Base-by-base conservation (phyloP, 805 yeast species). In the Candida mattraensis region DNA sequence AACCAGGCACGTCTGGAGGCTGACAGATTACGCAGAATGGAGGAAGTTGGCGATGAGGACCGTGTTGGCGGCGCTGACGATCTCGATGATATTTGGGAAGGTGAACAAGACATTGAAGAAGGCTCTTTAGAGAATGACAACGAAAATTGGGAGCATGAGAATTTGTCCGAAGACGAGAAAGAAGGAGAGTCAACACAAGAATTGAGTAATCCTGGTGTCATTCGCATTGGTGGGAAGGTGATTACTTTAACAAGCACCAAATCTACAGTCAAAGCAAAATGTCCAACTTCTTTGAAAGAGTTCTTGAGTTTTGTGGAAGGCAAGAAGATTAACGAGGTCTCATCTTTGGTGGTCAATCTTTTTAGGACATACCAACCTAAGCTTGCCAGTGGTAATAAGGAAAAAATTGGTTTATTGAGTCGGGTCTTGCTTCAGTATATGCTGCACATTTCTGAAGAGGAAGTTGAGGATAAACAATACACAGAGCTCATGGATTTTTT, bases 371-470 rank as follows among this genome's bases (percentile, higher is more conserved):
- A 81, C 59, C 87, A 84, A 44, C 95, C 97, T 10, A 78, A 81
- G 44, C 67, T 85, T 35, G 87, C 85, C 3, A 74, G 69, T 37
- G 97, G 95, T 3, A 88, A 91, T 58, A 87, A 86, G 54, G 84
- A 79, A 41, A 80, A 74, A 51, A 62, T 85, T 46, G 84, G 81
- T 16, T 54, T 47, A 3, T 83, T 89, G 51, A 72, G 84, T 1
- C 69, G 74, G 3, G 73, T 85, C 7, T 48, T 88, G 10, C 67
- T 85, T 42, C 75, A 80, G 45, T 87, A 85, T 50, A 61, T 77
- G 8, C 56, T 85, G 26, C 63, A 69, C 39, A 53, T 80, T 20
- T 61, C 77, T 1, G 70, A 55, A n/a, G 31, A 47, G 27, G 22
- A 37, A 12, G 48, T 46, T 7, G 28, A 42, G 10, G 48, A 53